Conservation (phyloP, 2,329 filamentous ascomycete genomes). For the Pseudogymnoascus pannorum region DNA sequence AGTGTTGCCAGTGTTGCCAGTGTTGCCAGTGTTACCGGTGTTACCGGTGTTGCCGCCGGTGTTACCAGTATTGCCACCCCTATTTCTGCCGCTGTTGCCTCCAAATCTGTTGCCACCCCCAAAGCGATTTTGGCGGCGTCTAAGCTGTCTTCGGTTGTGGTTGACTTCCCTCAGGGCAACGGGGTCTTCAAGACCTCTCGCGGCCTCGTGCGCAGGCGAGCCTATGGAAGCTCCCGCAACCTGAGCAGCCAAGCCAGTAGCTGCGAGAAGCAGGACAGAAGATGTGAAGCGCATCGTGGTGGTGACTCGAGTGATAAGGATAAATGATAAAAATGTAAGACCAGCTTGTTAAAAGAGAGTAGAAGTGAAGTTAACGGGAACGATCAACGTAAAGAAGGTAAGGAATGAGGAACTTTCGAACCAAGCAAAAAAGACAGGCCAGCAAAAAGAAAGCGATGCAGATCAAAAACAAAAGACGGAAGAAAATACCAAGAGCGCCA, state of each 20-base stretch:
- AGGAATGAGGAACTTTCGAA: conserved; percentile 6
- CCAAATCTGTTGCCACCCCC: neutral
- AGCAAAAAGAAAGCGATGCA: neutral
- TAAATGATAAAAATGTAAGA: neutral
- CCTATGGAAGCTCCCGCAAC: conserved; percentile 2
- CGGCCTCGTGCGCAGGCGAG: neutral
- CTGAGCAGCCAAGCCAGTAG: conserved; percentile 5
- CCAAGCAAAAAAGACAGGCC: conserved; percentile 4
- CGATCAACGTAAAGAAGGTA: conserved; percentile 11
- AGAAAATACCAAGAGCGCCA: conserved; percentile 11
- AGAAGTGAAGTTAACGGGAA: conserved; percentile 5
- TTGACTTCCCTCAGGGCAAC: neutral
- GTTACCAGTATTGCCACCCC: neutral
- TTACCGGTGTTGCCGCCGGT: conserved; percentile 18
- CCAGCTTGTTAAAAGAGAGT: conserved; percentile 5
- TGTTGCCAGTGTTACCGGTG: conserved; percentile 17
- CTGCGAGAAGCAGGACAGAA: conserved; percentile 3
- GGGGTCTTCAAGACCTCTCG: neutral
- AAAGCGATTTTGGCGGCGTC: conserved; percentile 7
- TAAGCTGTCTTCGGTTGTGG: neutral
- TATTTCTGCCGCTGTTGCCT: neutral
- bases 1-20: conserved; percentile 25
- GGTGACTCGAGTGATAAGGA: neutral
- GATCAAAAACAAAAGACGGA: neutral
- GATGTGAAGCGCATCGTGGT: conserved; percentile 2